Conservation (phyloP, 2,329 filamentous ascomycete species). For the Acrocalymma vagum region DNA sequence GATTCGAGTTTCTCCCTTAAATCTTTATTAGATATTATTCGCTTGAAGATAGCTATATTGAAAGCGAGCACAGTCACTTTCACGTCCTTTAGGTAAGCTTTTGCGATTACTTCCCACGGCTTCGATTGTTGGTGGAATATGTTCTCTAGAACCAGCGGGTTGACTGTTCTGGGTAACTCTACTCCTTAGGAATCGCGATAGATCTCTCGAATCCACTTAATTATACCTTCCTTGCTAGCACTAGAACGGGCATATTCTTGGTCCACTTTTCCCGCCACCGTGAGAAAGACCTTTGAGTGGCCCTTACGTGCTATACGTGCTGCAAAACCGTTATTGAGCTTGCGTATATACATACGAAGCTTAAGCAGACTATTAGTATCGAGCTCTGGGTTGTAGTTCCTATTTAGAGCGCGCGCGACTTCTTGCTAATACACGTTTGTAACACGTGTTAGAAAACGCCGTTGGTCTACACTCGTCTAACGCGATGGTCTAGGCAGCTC, state of each 20-base stretch:
- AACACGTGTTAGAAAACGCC: constrained; percentile 9
- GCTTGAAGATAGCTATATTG: constrained; percentile 1
- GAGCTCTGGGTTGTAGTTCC: constrained; percentile 13
- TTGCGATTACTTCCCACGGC: constrained; percentile 7
- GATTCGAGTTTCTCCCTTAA: constrained; percentile 4
- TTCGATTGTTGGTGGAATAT: constrained; percentile 13
- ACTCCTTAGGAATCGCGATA: constrained; percentile 13
- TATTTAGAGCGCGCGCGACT: constrained; percentile 7
- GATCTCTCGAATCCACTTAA: constrained; percentile 6
- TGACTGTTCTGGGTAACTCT: constrained; percentile 15
- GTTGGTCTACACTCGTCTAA: constrained; percentile 10
- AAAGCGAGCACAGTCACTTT: constrained; percentile 2
- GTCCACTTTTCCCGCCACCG: constrained; percentile 4
- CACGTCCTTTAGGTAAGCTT: constrained; percentile 5
- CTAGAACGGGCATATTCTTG: constrained; percentile 6
- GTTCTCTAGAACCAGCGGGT: constrained; percentile 11
- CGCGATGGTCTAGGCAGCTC: constrained; percentile 12
- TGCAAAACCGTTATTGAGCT: constrained; percentile 10
- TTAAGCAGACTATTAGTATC: constrained; percentile 6
- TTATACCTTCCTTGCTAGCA: constrained; percentile 3
- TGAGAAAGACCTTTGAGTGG: constrained; percentile 11
- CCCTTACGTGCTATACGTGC: constrained; percentile 7
- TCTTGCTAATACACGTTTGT: constrained; percentile 11
- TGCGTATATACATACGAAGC: constrained; percentile 14
- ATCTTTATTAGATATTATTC: constrained; percentile 3